Evolutionary conservation across 371 early-diverging fungal species (phyloP).

Genomic region (Mortierella sp.): DNA sequence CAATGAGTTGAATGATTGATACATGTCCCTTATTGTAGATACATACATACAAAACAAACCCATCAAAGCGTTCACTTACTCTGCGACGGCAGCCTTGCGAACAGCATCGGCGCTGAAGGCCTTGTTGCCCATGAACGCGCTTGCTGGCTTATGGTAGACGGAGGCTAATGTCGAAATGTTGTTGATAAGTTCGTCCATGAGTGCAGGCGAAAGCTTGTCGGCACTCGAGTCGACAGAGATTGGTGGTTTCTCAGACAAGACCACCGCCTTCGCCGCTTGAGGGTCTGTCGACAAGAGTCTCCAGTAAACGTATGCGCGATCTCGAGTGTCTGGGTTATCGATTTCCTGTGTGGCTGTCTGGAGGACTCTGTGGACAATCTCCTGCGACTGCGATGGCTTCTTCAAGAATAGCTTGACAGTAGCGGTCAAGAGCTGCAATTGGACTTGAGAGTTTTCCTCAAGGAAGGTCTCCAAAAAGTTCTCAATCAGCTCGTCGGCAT

Average conservation of each 20-base stretch:
- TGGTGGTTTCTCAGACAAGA: constrained; percentile 93
- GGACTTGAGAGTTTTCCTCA: constrained; percentile 86
- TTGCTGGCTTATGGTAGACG: constrained; percentile 94
- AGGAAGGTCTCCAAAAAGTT: constrained; percentile 81
- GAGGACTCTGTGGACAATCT: constrained; percentile 91
- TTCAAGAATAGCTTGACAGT: constrained; percentile 96
- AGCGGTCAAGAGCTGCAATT: constrained; percentile 95
- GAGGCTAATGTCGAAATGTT: constrained; percentile 93
- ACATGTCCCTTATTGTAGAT: background rate
- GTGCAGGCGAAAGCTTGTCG: constrained; percentile 67
- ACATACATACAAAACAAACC: background rate
- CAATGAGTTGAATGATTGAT: background rate
- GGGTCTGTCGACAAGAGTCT: constrained; percentile 95
- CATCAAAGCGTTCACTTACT: constrained; percentile 56
- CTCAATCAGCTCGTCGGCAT: constrained; percentile 87
- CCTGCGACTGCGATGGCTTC: constrained; percentile 90
- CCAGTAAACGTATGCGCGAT: constrained; percentile 98
- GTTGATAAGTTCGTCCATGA: constrained; percentile 90
- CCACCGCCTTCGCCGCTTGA: constrained; percentile 78
- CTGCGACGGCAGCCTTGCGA: constrained; percentile 60
- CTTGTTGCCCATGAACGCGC: constrained; percentile 80
- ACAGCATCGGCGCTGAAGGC: constrained; percentile 73
- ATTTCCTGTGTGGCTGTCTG: constrained; percentile 94
- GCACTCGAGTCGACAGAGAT: constrained; percentile 82
- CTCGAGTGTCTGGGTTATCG: constrained; percentile 97